phyloP scores from a whole-genome alignment of 2,329 filamentous ascomycete species.

The Colletotrichum limetticola region DNA sequence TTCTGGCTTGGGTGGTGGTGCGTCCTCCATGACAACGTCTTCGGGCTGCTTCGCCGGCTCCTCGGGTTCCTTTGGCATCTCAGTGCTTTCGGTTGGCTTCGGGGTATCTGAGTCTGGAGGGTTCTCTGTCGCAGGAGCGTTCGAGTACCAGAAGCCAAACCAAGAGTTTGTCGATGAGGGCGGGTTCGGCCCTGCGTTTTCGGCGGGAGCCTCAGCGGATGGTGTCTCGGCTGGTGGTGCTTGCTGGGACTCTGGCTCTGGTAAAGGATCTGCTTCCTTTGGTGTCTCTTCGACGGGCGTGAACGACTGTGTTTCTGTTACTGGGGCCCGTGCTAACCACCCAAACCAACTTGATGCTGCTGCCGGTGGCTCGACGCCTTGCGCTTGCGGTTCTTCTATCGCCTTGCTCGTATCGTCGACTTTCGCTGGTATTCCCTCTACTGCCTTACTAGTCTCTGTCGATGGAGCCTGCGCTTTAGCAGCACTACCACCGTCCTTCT shows the following conservation, averaged over 20 bases:
- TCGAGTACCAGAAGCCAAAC: conserved; percentile 53
- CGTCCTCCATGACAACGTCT: conserved; percentile 57
- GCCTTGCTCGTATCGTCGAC: conserved; percentile 44
- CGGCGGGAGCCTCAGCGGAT: conserved; percentile 21
- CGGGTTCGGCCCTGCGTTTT: conserved; percentile 35
- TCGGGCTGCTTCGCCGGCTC: conserved; percentile 45
- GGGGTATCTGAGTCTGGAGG: conserved; percentile 11
- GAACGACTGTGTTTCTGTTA: conserved; percentile 23
- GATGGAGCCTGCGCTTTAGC: neutral
- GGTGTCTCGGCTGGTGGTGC: conserved; percentile 8
- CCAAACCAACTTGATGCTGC: conserved; percentile 63
- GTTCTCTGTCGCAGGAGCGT: conserved; percentile 27
- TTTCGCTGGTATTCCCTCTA: conserved; percentile 25
- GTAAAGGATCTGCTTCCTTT: conserved; percentile 30
- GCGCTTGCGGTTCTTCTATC: conserved; percentile 1
- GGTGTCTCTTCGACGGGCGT: conserved; percentile 27
- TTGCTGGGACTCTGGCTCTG: conserved; percentile 19
- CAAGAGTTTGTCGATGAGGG: conserved; percentile 46
- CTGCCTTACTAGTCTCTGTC: neutral
- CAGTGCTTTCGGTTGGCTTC: conserved; percentile 30
- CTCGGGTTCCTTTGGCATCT: conserved; percentile 20
- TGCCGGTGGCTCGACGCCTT: conserved; percentile 27
- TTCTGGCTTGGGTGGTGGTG: conserved; percentile 43
- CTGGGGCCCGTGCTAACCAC: conserved; percentile 56
- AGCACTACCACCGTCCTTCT: neutral